These are phyloP conservation scores for Phaffomyces opuntiae DNA, from an alignment of 805 yeast species.

Conservation along the genomic window DNA sequence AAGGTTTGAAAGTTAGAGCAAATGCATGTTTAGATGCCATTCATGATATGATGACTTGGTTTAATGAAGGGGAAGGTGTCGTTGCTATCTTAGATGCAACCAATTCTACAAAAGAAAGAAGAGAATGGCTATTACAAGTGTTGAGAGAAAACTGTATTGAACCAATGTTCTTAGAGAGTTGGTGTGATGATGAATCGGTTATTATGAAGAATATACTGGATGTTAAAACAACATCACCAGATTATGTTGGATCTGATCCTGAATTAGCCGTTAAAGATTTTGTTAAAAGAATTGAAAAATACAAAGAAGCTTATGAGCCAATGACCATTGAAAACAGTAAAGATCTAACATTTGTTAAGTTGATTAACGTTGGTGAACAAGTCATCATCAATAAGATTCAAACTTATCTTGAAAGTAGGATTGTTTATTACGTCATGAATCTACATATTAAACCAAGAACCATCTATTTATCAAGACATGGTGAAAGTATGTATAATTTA, in stretches of 20 bases:
- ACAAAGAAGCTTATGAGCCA: slow-evolving; percentile 72
- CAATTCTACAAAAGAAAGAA: slow-evolving; percentile 69
- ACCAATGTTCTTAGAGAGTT: slow-evolving; percentile 89
- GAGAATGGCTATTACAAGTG: slow-evolving; percentile 55
- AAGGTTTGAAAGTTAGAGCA: slow-evolving; percentile 55
- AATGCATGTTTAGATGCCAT: slow-evolving; percentile 71
- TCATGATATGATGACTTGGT: slow-evolving; percentile 82
- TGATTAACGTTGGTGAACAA: slow-evolving; percentile 82
- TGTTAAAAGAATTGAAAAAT: slow-evolving; percentile 61
- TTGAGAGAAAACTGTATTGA: slow-evolving; percentile 64
- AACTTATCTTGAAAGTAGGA: slow-evolving; percentile 83
- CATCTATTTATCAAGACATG: slow-evolving; percentile 93
- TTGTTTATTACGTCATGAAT: slow-evolving; percentile 94
- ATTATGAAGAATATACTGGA: slow-evolving; percentile 76
- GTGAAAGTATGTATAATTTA: slow-evolving; percentile 86
- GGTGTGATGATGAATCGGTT: slow-evolving; percentile 77
- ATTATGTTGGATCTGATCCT: slow-evolving; percentile 39
- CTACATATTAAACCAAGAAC: slow-evolving; percentile 86
- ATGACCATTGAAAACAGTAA: slow-evolving; percentile 42
- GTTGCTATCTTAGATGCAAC: slow-evolving; percentile 96
- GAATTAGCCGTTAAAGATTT: slow-evolving; percentile 71
- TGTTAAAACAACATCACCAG: slow-evolving; percentile 59
- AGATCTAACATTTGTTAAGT: slow-evolving; percentile 75
- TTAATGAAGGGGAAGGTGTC: slow-evolving; percentile 66
- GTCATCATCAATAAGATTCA: slow-evolving; percentile 83